Evolutionary conservation across 2,329 filamentous ascomycete genomes (phyloP), one percentile per base, ranked within the genome.

Genomic region (Fusarium sp.): DNA sequence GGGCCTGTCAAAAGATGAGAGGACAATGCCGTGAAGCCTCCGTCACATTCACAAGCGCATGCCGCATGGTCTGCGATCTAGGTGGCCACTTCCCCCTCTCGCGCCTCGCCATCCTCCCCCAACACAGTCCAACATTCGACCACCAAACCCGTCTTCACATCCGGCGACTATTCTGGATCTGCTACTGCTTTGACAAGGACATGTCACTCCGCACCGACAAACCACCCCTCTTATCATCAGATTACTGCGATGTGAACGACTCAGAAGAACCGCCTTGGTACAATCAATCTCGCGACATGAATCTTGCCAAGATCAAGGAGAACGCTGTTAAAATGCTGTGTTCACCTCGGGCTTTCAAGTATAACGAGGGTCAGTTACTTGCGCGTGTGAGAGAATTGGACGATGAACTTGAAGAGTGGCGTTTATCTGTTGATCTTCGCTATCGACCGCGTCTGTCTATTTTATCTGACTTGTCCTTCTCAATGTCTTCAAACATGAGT

Each of bases 371-470:
- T 4, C 66, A 78, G 21, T 59, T 78, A 1, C 56, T 77, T 1
- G 53, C 69, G 0, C 61, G 69, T 5, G 74, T 78, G 49, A 73
- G 77, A 7, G 68, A 76, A 23, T 48, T 79, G 2, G 77, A 79
- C 8, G 67, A 77, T 23, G 76, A 79, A n/a, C 68, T 79, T 20
- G 77, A 79, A 49, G 62, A 63, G n/a, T 78, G 77, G 77, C 67
- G 77, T 7, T 43, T 78, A n/a, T 74, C 75, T 0, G 55, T 79
- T 5, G 54, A 54, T 20, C 54, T 51, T 27, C 68, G 57, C 4
- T 71, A 68, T 47, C 63, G 67, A 9, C 67, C 67, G 4, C 45
- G 67, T 8, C 28, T 70, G 7, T 70, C 67, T 1, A 70, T 70
- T 7, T 14, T 67, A 10, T 59, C 64, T 4, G 65, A 66, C 4